Percentiles rank a stretch among this genome's conserved stretches.
Conservation (phyloP, 2,329 filamentous ascomycete genomes). For the Beauveria rudraprayagi region DNA sequence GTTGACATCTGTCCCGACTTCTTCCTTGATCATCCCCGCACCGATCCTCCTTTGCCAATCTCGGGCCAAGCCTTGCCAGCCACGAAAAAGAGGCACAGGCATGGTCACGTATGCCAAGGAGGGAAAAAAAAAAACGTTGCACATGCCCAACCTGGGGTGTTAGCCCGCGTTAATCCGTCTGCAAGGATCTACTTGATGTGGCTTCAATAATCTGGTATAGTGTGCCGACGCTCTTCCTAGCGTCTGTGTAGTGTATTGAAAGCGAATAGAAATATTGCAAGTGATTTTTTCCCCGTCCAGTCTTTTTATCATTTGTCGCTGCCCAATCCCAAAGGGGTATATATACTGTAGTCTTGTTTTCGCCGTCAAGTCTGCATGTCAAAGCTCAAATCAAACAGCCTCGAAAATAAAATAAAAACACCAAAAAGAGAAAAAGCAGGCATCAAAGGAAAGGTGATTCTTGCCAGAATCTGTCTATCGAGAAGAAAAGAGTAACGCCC, state of each 20-base stretch:
- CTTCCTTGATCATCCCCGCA: constrained; percentile 1
- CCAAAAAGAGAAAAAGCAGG: not conserved
- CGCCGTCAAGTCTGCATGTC: not conserved
- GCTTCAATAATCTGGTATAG: not conserved
- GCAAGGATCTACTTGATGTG: not conserved
- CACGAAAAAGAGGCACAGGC: not conserved
- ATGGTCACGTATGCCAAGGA: not conserved
- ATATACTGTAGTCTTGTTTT: constrained; percentile 1
- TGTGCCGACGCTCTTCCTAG: not conserved
- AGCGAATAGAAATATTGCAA: not conserved
- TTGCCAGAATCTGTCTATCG: constrained; percentile 11
- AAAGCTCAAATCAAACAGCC: not conserved
- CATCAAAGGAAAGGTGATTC: constrained; percentile 2
- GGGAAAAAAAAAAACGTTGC: not conserved
- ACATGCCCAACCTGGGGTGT: not conserved
- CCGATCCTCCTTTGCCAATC: not conserved
- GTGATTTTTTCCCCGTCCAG: not conserved
- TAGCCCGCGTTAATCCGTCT: not conserved
- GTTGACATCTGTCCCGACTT: not conserved
- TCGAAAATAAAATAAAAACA: not conserved
- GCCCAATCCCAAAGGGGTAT: constrained; percentile 2
- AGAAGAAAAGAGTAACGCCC: not conserved
- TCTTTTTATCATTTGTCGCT: not conserved
- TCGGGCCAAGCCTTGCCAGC: not conserved
- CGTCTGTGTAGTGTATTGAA: not conserved